Base-by-base conservation (phyloP, 2,329 filamentous ascomycete species). In the Xenoacremonium recifei region DNA sequence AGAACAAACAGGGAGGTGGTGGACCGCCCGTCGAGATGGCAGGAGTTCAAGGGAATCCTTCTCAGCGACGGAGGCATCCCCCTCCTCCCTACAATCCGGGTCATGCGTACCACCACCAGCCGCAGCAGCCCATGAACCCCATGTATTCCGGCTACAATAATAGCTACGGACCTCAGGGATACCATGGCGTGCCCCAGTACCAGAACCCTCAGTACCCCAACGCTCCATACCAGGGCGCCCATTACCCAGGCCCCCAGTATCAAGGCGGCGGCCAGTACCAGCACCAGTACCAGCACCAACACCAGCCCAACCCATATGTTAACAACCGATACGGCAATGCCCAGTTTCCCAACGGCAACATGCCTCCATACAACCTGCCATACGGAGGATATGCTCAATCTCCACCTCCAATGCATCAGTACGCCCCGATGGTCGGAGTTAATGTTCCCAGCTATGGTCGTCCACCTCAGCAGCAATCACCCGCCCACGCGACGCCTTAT, bases 401-500 rank as follows among this genome's bases (percentile, higher is more conserved):
- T 42, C 71, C 75, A 21, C 72, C 72, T 33, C 57, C 70, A n/a
- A 73, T 80, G 63, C 76, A 72, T 48, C 76, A 75, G 44, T 81
- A 77, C 54, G 69, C 71, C 30, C 74, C 74, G 35, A 72, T 79
- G 63, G 68, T 70, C n/a, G 73, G 67, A 37, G 64, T 70, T 41
- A 70, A 60, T 58, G 55, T 69, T 25, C 66, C 73, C 62, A 64
- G 59, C 67, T 80, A 78, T 59, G 56, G 73, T 39, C 70, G 72
- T 32, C 68, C 72, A 57, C 65, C 54, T 67, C 71, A 76, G 40
- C 69, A 76, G 41, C 69, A 70, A 21, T 78, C 76, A 38, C 75
- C 77, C n/a, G 71, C 67, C 36, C 64, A 79, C 61, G 71, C 77
- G 40, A 73, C 80, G 42, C 68, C 83, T 48, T 74, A 81, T 66